Base-by-base conservation (phyloP, 129 eudicot species). In the Artemisia tridentata region DNA sequence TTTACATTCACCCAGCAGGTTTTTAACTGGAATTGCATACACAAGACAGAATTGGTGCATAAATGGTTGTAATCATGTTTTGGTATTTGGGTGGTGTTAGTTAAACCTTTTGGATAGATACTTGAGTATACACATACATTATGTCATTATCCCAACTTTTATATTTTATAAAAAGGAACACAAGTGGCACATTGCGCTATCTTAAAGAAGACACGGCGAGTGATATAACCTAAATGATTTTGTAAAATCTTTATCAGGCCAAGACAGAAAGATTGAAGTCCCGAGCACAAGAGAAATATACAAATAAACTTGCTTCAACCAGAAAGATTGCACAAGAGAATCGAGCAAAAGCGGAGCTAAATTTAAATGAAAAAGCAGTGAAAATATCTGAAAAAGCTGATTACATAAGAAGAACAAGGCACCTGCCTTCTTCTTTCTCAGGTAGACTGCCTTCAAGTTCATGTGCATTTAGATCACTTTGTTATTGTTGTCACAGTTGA, bases 371-470 rank as follows among this genome's bases (percentile, higher is more conserved):
- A 71, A 86, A 92, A 11, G 88, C 95, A 3, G 87, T 86, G 65
- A 85, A 72, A 67, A 92, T 91, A 11, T 92, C 98, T 63, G 96
- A 92, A 79, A 83, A 76, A 59, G 95, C 95, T 14, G 95, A 92
- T 80, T 92, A 86, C 78, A 92, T 92, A 66, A 84, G 89, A 81
- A 86, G 98, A 80, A 92, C 87, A 10, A 96, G 98, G 9, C 96
- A 86, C 65, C 76, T 92, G 54, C 96, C 98, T 13, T 88, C 97
- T 64, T 86, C 95, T 11, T 86, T 88, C 86, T 91, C 93, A 79
- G 51, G 89, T 66, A 88, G 86, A 79, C 68, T 88, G 78, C 96
- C 96, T 81, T 83, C 88, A 38, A 38, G 45, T 12, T 74, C 65
- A 27, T 38, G 64, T 47, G 65, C 67, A 62, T 73, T 54, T 55